Percentiles rank a stretch among this genome's conserved stretches.
phyloP scores from a whole-genome alignment of 2,329 filamentous ascomycete species.

The Pseudogymnoascus sp. region DNA sequence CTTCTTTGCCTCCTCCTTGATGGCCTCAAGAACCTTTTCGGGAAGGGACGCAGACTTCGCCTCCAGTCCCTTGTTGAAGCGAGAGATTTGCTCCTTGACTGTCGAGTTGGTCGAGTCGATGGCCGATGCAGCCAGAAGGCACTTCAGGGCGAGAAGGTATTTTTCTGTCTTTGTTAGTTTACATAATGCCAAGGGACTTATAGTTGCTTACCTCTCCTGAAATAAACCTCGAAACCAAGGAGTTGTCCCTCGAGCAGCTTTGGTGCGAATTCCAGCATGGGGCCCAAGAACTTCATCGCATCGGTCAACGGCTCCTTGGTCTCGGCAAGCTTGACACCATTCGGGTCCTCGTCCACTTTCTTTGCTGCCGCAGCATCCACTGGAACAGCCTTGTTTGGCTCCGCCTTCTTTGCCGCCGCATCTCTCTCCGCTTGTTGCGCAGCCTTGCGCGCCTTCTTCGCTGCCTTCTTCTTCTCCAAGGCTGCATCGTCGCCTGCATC shows the following conservation, averaged over 20 bases:
- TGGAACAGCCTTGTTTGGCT: constrained; percentile 66
- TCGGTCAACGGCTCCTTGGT: constrained; percentile 78
- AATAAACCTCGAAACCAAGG: constrained; percentile 82
- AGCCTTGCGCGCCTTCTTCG: constrained; percentile 85
- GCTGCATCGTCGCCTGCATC: constrained; percentile 42
- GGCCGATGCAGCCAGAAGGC: constrained; percentile 63
- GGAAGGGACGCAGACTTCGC: constrained; percentile 20
- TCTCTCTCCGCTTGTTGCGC: constrained; percentile 66
- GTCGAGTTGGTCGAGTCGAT: constrained; percentile 63
- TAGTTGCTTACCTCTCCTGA: constrained; percentile 63
- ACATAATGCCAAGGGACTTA: background rate
- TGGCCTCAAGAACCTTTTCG: background rate
- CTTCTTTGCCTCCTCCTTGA: constrained; percentile 9
- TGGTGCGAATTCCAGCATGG: constrained; percentile 74
- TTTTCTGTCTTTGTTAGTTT: constrained; percentile 54
- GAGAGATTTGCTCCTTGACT: constrained; percentile 66
- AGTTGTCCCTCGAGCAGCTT: constrained; percentile 75
- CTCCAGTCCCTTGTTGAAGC: constrained; percentile 58
- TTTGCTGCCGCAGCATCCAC: constrained; percentile 58
- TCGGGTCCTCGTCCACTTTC: constrained; percentile 86
- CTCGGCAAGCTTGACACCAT: constrained; percentile 69
- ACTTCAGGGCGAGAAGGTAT: constrained; percentile 78
- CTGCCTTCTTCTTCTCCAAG: constrained; percentile 73
- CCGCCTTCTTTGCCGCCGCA: constrained; percentile 73
- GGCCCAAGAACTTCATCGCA: constrained; percentile 76